Evolutionary conservation across 345 rosid genomes (phyloP).

Genomic region (Odontarrhena argentea): DNA sequence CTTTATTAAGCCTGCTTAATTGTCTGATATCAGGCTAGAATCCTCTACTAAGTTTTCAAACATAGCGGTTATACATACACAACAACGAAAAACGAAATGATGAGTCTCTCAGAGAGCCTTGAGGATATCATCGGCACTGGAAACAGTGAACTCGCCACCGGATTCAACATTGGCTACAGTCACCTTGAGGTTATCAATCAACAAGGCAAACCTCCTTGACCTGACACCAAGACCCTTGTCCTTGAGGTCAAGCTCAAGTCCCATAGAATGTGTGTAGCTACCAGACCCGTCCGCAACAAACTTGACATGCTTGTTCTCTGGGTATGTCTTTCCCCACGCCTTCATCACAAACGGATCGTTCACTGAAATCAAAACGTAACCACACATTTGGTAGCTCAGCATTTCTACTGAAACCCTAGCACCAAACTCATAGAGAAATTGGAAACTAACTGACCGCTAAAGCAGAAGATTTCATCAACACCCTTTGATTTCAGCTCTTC

Average conservation of each 20-base stretch:
- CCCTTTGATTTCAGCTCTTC: slow-evolving; percentile 84
- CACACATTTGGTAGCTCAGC: background rate
- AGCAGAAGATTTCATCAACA: slow-evolving; percentile 69
- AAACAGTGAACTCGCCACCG: slow-evolving; percentile 87
- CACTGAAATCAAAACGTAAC: slow-evolving; percentile 50
- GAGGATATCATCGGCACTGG: slow-evolving; percentile 86
- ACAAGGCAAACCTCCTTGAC: slow-evolving; percentile 81
- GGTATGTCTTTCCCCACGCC: slow-evolving; percentile 94
- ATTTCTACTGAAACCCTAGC: background rate
- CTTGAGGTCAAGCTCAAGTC: slow-evolving; percentile 84
- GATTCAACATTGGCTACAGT: slow-evolving; percentile 86
- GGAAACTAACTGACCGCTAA: slow-evolving; percentile 61
- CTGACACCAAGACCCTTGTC: slow-evolving; percentile 93
- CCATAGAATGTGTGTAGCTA: slow-evolving; percentile 78
- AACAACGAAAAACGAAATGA: background rate
- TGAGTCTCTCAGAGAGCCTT: slow-evolving; percentile 55
- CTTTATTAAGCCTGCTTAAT: slow-evolving; percentile 1
- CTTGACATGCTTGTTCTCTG: slow-evolving; percentile 89
- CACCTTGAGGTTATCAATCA: slow-evolving; percentile 88
- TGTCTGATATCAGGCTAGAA: background rate
- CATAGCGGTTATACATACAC: slow-evolving; percentile 14
- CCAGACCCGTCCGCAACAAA: slow-evolving; percentile 93
- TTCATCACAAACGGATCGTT: slow-evolving; percentile 97
- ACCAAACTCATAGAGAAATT: background rate
- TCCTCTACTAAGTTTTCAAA: background rate